These are phyloP conservation scores for Fusarium brevicatenulatum DNA, from an alignment of 2,329 filamentous ascomycete genomes.

Conservation along the genomic window DNA sequence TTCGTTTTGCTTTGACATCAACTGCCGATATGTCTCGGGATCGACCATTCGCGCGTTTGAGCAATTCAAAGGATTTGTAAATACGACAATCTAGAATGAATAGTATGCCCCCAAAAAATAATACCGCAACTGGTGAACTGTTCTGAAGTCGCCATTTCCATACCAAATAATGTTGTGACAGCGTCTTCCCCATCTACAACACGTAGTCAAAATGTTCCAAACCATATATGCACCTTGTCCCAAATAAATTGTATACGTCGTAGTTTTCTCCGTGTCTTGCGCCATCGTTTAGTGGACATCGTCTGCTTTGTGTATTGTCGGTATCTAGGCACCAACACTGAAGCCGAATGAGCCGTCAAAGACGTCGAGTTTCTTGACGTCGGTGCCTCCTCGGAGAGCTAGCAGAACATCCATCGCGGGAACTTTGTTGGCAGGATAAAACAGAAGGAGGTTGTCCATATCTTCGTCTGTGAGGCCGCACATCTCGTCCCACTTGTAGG, in stretches of 20 bases:
- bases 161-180: slow-evolving; percentile 6
- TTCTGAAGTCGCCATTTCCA: background rate
- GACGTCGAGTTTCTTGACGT: slow-evolving; percentile 60
- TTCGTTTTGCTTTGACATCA: background rate
- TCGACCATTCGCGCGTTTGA: background rate
- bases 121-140: background rate
- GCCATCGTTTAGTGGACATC: background rate
- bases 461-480: slow-evolving; percentile 84
- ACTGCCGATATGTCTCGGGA: background rate
- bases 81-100: slow-evolving; percentile 21
- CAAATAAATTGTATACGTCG: slow-evolving; percentile 35
- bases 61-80: background rate
- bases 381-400: slow-evolving; percentile 60
- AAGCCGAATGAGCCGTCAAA: slow-evolving; percentile 71
- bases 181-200: background rate
- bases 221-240: slow-evolving; percentile 36
- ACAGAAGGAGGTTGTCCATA: slow-evolving; percentile 84
- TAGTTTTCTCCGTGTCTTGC: slow-evolving; percentile 23
- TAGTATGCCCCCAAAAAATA: background rate
- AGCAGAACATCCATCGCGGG: slow-evolving; percentile 66
- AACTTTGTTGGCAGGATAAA: slow-evolving; percentile 70
- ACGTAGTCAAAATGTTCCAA: slow-evolving; percentile 21
- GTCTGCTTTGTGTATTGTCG: background rate
- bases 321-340: slow-evolving; percentile 57
- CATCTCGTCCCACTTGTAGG: slow-evolving; percentile 85